Evolutionary conservation across 306 rosid species (phyloP), one percentile per base, ranked within the genome.

Genomic region (Hippophae gyantsensis): DNA sequence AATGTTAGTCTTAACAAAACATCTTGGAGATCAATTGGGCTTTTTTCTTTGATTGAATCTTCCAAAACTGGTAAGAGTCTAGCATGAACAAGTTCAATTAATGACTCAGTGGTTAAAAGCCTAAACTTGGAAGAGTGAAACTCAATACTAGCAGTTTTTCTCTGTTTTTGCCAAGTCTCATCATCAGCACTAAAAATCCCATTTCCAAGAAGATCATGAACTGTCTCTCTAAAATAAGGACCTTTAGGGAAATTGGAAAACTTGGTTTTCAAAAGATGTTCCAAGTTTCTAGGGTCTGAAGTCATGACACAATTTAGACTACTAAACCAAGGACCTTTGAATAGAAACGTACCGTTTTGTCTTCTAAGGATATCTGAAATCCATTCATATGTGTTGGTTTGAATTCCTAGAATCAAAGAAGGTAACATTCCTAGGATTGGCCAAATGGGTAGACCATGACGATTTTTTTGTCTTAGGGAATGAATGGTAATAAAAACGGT

Each of bases 361-460:
- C 46, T 18, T 43, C 11, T 48, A 3, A 85, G 77, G 1, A 81
- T 59, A 0, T 78, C 72, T 0, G 89, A 51, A 5, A 92, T 38
- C 96, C 98, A 92, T 40, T 87, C 96, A 48, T 87, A 92, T 13
- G 73, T 0, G 62, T 87, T 80, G 13, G 64, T 46, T 25, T 64
- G 78, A 5, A 77, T 63, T 18, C 75, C 87, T 0, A 55, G 2
- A 25, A 76, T 27, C 69, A 92, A 40, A 32, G 98, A 83, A 13
- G 98, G 98, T 26, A 87, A 62, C 98, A 87, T 87, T 2, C 96
- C 96, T 44, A 92, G 63, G 11, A 87, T 42, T 0, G 96, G 98
- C 96, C 95, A 92, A 32, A 71, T 62, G 3, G 87, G 82, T 10
- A 87, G 47, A 56, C 88, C 98, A 41, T 81, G 79, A 7, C 38